Evolutionary conservation across 2,329 filamentous ascomycete genomes (phyloP).

Genomic region (Fusarium ramigenum): DNA sequence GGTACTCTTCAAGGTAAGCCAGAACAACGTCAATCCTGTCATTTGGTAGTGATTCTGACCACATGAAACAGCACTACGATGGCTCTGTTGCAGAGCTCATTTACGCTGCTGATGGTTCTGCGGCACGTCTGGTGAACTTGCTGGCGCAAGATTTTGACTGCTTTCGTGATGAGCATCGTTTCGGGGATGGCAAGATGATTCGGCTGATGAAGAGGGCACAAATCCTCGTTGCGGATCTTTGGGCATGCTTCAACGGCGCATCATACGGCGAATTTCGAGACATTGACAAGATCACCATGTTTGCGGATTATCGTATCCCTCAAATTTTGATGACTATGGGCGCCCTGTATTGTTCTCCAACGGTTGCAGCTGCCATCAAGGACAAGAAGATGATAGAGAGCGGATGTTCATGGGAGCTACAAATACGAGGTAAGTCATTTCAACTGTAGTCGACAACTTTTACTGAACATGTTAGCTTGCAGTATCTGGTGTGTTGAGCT

Average conservation of each 20-base stretch:
- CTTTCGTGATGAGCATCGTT: slow-evolving; percentile 83
- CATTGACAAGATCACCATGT: slow-evolving; percentile 97
- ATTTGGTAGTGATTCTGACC: not conserved
- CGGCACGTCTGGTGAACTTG: slow-evolving; percentile 85
- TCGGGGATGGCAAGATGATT: slow-evolving; percentile 76
- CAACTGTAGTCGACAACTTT: not conserved
- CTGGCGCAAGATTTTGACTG: slow-evolving; percentile 83
- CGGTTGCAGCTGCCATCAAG: slow-evolving; percentile 76
- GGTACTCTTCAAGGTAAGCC: slow-evolving; percentile 77
- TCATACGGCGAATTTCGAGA: slow-evolving; percentile 84
- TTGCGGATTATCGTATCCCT: slow-evolving; percentile 96
- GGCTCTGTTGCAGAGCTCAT: slow-evolving; percentile 80
- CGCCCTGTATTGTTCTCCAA: slow-evolving; percentile 85
- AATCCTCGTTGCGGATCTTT: slow-evolving; percentile 94
- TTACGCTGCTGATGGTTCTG: slow-evolving; percentile 77
- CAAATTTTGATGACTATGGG: slow-evolving; percentile 89
- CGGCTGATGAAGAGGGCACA: slow-evolving; percentile 93
- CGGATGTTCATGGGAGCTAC: slow-evolving; percentile 83
- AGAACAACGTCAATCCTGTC: not conserved
- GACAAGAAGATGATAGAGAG: slow-evolving; percentile 71
- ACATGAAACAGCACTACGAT: slow-evolving; percentile 70
- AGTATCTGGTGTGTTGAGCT: slow-evolving; percentile 97
- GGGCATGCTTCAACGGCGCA: slow-evolving; percentile 91
- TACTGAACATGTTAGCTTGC: slow-evolving; percentile 65
- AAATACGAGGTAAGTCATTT: slow-evolving; percentile 74